A percentile compares a stretch with the other conserved stretches of the same genome.
Evolutionary conservation across 768 basidiomycete species (phyloP).

Genomic region (Lentinula aciculospora): DNA sequence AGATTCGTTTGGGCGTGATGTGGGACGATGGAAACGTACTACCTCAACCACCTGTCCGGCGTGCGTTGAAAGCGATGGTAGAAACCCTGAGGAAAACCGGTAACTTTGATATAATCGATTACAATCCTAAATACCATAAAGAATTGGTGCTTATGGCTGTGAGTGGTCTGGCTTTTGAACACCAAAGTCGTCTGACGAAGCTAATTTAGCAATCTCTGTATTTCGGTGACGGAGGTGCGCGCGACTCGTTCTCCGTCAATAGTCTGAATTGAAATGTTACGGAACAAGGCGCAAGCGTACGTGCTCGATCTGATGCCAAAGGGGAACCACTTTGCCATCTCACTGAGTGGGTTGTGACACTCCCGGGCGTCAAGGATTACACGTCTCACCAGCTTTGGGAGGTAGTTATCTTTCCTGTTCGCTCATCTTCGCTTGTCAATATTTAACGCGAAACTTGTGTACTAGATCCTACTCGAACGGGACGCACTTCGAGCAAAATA

Average conservation of each 20-base stretch:
- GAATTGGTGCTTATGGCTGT: slow-evolving; percentile 28
- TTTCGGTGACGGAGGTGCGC: slow-evolving; percentile 31
- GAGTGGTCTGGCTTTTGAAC: slow-evolving; percentile 5
- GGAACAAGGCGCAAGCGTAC: slow-evolving; percentile 3
- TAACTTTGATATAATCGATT: slow-evolving; percentile 29
- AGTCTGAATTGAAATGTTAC: not conserved
- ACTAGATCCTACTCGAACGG: slow-evolving; percentile 16
- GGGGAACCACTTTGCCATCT: slow-evolving; percentile 2
- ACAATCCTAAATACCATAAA: slow-evolving; percentile 27
- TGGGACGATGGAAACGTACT: slow-evolving; percentile 29
- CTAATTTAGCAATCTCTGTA: slow-evolving; percentile 26
- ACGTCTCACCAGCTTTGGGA: slow-evolving; percentile 21
- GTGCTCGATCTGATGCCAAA: slow-evolving; percentile 1
- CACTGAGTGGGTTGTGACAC: slow-evolving; percentile 28
- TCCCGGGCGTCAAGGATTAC: slow-evolving; percentile 18
- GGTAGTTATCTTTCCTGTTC: slow-evolving; percentile 11
- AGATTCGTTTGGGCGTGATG: slow-evolving; percentile 25
- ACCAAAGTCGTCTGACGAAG: not conserved
- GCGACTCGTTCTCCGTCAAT: not conserved
- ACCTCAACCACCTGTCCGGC: slow-evolving; percentile 34
- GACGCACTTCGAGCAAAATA: slow-evolving; percentile 28
- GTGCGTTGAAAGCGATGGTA: slow-evolving; percentile 32
- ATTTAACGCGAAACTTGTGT: slow-evolving; percentile 18
- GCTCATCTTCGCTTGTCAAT: not conserved
- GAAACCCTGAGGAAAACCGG: slow-evolving; percentile 26